Evolutionary conservation across 495 filamentous ascomycete species (phyloP).

Genomic region (Penicillium antarcticum): DNA sequence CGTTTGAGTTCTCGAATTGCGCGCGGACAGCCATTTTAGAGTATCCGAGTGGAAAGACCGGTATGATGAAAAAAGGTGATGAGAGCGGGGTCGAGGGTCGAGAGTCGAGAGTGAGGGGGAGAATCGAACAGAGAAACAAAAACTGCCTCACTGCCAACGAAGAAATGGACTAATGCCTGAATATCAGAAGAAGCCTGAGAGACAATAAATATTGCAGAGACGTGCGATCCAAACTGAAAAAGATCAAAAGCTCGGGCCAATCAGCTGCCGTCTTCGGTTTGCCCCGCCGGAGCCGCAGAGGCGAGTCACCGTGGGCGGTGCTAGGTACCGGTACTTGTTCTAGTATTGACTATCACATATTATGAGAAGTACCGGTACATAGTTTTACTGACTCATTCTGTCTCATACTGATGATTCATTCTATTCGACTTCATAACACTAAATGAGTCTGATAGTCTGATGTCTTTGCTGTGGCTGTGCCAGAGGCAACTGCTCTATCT

Average conservation of each 20-base stretch:
- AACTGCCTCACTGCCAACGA: background rate
- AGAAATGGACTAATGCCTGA: background rate
- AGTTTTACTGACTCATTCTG: constrained; percentile 23
- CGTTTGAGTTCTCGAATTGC: constrained; percentile 98
- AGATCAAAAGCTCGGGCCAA: constrained; percentile 27
- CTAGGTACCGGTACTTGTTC: constrained; percentile 12
- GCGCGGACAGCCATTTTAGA: constrained; percentile 72
- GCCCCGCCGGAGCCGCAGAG: constrained; percentile 17
- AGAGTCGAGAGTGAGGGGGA: background rate
- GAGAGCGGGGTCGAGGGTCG: constrained; percentile 2
- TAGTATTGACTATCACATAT: no score
- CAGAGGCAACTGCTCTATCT: no score
- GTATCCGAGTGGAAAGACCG: constrained; percentile 1
- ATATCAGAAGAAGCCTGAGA: background rate
- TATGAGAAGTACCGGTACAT: background rate
- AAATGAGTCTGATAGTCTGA: no score
- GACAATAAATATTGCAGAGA: constrained; percentile 9
- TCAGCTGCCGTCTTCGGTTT: constrained; percentile 1
- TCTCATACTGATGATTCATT: constrained; percentile 22
- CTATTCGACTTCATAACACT: background rate
- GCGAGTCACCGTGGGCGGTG: constrained; percentile 5
- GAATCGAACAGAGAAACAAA: background rate
- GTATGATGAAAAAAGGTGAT: constrained; percentile 4
- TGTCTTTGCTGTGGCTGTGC: no score
- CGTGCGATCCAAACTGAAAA: constrained; percentile 22